phyloP scores from a whole-genome alignment of 2,329 filamentous ascomycete species.

The Amylocarpus encephaloides region DNA sequence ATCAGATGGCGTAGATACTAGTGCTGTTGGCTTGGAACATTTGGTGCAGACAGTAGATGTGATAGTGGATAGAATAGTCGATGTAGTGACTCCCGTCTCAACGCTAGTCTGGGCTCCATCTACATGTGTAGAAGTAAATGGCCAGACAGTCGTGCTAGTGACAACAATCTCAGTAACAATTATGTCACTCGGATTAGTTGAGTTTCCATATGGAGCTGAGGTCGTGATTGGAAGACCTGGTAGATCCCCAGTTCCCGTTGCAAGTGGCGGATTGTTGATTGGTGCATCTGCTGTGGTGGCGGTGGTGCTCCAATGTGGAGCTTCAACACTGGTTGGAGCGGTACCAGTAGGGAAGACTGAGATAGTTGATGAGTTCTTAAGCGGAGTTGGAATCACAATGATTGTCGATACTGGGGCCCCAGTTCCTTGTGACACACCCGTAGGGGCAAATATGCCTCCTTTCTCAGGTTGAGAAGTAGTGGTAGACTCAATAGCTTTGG shows the following conservation, averaged over 20 bases:
- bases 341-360: background rate
- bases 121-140: constrained; percentile 21
- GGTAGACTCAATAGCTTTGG: background rate
- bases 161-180: constrained; percentile 6
- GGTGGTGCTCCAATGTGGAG: background rate
- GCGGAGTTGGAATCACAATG: background rate
- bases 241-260: too few species aligned
- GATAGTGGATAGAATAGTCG: constrained; percentile 30
- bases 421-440: background rate
- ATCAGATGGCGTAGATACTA: background rate
- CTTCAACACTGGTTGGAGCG: too few species aligned
- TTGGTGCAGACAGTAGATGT: constrained; percentile 25
- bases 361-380: background rate
- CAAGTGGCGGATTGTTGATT: too few species aligned
- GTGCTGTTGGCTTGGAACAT: constrained; percentile 1
- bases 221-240: too few species aligned
- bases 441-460: background rate
- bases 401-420: background rate
- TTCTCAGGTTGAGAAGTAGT: background rate
- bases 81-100: constrained; percentile 20
- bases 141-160: constrained; percentile 6
- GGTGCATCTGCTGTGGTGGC: too few species aligned
- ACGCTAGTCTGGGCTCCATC: constrained; percentile 16
- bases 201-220: too few species aligned
- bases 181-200: background rate